These are phyloP conservation scores for Phytophthora hybrid DNA, from an alignment of 352 stramenopile genomes.

Conservation along the genomic window DNA sequence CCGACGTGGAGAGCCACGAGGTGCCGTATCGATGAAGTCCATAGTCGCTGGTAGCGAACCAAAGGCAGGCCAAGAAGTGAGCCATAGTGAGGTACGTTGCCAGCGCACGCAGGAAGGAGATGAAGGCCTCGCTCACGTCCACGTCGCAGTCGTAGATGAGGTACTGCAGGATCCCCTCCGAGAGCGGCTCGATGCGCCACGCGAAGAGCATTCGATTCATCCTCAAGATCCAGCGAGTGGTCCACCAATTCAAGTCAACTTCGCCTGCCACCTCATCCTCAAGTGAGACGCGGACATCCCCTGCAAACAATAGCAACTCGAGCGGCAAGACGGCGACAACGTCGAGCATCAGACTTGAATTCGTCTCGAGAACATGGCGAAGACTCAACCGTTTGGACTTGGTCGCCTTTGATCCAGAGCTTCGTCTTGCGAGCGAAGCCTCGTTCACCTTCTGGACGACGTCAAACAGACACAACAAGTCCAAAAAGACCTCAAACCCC, in stretches of 20 bases:
- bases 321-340: constrained; percentile 51
- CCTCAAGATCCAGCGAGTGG: constrained; percentile 46
- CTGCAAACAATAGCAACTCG: constrained; percentile 37
- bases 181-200: constrained; percentile 42
- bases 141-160: constrained; percentile 60
- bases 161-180: constrained; percentile 60
- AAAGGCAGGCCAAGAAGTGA: constrained; percentile 65
- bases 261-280: neutral
- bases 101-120: constrained; percentile 54
- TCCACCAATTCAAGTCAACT: constrained; percentile 13
- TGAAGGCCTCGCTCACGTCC: constrained; percentile 39
- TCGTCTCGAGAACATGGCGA: neutral
- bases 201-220: constrained; percentile 58
- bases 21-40: constrained; percentile 38
- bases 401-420: neutral
- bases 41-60: constrained; percentile 52
- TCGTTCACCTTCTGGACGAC: constrained; percentile 32
- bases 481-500: constrained; percentile 51
- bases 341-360: constrained; percentile 40
- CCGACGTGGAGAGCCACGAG: constrained; percentile 61
- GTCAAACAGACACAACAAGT: constrained; percentile 50
- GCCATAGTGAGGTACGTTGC: constrained; percentile 53
- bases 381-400: neutral
- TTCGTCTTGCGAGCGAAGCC: constrained; percentile 40
- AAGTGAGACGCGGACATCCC: neutral